Conservation (phyloP, 176 grass and related monocot species). For the Chloris gayana region DNA sequence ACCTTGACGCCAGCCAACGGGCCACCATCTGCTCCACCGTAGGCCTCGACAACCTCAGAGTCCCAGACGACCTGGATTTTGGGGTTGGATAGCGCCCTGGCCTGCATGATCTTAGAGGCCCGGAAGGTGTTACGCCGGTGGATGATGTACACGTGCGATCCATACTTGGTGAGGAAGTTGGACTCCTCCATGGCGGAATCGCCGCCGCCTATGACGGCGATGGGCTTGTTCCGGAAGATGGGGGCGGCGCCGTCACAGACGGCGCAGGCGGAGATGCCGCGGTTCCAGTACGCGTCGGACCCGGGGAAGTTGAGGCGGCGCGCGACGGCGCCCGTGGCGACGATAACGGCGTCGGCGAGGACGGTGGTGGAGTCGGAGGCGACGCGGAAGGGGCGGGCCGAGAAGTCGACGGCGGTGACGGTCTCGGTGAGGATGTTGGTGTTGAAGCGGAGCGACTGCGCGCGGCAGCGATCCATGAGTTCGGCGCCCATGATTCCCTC, state of each 20-base stretch:
- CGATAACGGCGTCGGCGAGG: slow-evolving; percentile 74
- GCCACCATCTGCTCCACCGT: slow-evolving; percentile 44
- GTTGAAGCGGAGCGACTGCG: slow-evolving; percentile 67
- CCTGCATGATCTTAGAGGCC: slow-evolving; percentile 99
- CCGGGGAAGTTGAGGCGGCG: slow-evolving; percentile 77
- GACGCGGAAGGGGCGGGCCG: slow-evolving; percentile 67
- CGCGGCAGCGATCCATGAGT: slow-evolving; percentile 78
- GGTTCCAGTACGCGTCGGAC: slow-evolving; percentile 84
- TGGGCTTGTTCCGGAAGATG: slow-evolving; percentile 84
- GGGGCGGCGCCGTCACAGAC: slow-evolving; percentile 96
- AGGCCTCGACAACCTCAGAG: slow-evolving; percentile 87
- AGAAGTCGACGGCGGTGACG: slow-evolving; percentile 72
- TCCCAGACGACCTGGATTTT: slow-evolving; percentile 90
- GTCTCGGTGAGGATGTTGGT: slow-evolving; percentile 84
- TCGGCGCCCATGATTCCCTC: slow-evolving; percentile 74
- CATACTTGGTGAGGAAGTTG: slow-evolving; percentile 98
- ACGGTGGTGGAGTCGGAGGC: slow-evolving; percentile 62
- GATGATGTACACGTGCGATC: slow-evolving; percentile 88
- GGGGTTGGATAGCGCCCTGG: slow-evolving; percentile 70
- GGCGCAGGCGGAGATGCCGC: slow-evolving; percentile 90
- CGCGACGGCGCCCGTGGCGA: slow-evolving; percentile 87
- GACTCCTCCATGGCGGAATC: slow-evolving; percentile 99
- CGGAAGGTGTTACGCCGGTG: slow-evolving; percentile 88
- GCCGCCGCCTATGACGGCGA: slow-evolving; percentile 83
- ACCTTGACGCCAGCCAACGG: slow-evolving; percentile 79